Base-by-base conservation (phyloP, 75 land plant genomes). In the Selaginella moellendorffii region DNA sequence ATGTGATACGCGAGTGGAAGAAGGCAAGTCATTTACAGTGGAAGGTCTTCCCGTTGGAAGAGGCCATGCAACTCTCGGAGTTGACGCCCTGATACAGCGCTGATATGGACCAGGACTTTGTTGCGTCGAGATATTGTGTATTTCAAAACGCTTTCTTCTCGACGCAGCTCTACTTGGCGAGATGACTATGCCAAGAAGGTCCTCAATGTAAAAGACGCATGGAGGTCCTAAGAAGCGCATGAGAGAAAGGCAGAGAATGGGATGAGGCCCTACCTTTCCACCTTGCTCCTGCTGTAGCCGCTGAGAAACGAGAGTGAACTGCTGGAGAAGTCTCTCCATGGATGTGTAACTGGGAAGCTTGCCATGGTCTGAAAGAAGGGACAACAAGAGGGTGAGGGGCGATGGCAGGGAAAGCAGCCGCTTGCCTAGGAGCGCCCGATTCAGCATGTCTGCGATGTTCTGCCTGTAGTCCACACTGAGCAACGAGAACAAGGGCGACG, bases 251-350 rank as follows among this genome's bases (percentile, higher is more conserved):
- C 46, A 36, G 46, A 5, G 10, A 36, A 36, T 36, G 46, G 5
- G 5, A 5, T 36, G 14, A n/a, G n/a, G n/a, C n/a, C 14, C 24
- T 68, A 91, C 97, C 88, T 88, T 92, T 25, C 85, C 83, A 36
- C 46, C 46, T 72, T 72, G 73, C 72, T 92, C 97, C 68, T 85
- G 81, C 63, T 72, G 53, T 58, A 88, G 72, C 61, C 67, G 76
- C 31, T 83, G 86, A 70, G 78, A 76, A 26, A 85, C 97, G 29
- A 80, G 79, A 18, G 85, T 82, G 2, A 79, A 66, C 64, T 93
- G 99, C 56, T 93, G 96, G 61, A 89, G 62, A 25, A 93, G 73
- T 72, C 85, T 85, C 67, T 93, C 99, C 85, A 93, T 73, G 60
- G 88, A 82, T 56, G 99, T 78, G 63, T 82, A 78, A 54, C 81